phyloP scores from a whole-genome alignment of 1,284 basidiomycete species.

The Leccinum cinnamomeum region DNA sequence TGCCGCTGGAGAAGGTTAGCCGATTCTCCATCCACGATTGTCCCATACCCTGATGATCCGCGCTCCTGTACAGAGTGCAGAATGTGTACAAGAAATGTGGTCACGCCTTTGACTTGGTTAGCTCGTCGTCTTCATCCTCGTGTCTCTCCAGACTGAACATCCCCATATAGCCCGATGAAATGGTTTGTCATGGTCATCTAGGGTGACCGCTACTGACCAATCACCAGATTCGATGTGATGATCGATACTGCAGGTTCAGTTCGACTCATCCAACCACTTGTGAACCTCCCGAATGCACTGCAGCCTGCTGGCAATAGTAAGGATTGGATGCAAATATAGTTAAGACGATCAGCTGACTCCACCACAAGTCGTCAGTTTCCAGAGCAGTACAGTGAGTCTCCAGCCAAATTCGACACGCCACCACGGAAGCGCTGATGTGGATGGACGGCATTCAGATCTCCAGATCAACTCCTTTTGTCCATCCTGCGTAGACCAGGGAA shows the following conservation, averaged over 20 bases:
- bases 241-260: constrained; percentile 70
- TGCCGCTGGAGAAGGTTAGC: constrained; percentile 36
- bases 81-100: constrained; percentile 45
- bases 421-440: constrained; percentile 14
- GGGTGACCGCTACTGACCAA: constrained; percentile 18
- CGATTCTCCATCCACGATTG: not conserved
- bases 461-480: constrained; percentile 47
- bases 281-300: constrained; percentile 52
- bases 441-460: constrained; percentile 36
- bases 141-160: constrained; percentile 19
- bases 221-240: constrained; percentile 54
- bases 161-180: constrained; percentile 51
- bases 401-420: constrained; percentile 3
- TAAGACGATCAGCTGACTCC: constrained; percentile 23
- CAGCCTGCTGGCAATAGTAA: constrained; percentile 78
- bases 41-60: constrained; percentile 1
- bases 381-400: constrained; percentile 53
- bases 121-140: constrained; percentile 22
- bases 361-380: constrained; percentile 64
- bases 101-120: constrained; percentile 57
- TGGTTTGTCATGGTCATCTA: constrained; percentile 40
- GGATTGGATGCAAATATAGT: constrained; percentile 28
- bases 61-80: constrained; percentile 32
- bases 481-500: constrained; percentile 32
- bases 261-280: constrained; percentile 59